Base-by-base conservation (phyloP, 805 yeast species). In the Starmerella apicola region DNA sequence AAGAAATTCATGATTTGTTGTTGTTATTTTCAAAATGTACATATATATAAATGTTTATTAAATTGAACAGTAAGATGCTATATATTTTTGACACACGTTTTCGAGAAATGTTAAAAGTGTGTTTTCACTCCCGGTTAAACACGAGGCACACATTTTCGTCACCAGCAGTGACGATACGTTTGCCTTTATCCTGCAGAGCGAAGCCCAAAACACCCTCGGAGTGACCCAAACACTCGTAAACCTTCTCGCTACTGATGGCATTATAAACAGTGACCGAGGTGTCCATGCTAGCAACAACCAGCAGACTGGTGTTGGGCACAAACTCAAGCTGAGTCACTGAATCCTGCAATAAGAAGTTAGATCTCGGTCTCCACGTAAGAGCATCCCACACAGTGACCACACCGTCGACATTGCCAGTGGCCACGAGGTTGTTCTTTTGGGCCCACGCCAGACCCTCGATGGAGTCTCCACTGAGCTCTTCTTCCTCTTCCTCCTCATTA, bases 141-240 rank as follows among this genome's bases (percentile, higher is more conserved):
- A 88, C 72, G 48, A 88, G 65, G 10, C 93, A 74, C 24, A 91
- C 95, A 50, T 95, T 95, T 60, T 91, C 98, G 59, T 91, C 98
- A 48, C 96, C 96, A 12, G 95, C 98, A 17, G 96, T 83, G 27
- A 85, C 70, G 33, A 91, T 54, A 57, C 78, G 76, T 37, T 70
- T 68, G 21, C 84, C 88, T 34, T 71, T 63, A 30, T 73, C 76
- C 42, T 76, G 72, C 32, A 78, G 55, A 16, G 79, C 76, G 56
- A 91, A 88, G 53, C 84, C 96, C 48, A 91, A 68, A 16, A 91
- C 77, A 46, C 97, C 97, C 81, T 82, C 81, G 60, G 80, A 81
- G 59, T 91, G 98, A 18, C 98, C 99, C 30, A 75, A 74, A 48
- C 93, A 91, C 25, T 70, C 78, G 63, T 79, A 81, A 43, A 79